These are phyloP conservation scores for Penicillium crustosum DNA, from an alignment of 2,329 filamentous ascomycete genomes.

Conservation along the genomic window DNA sequence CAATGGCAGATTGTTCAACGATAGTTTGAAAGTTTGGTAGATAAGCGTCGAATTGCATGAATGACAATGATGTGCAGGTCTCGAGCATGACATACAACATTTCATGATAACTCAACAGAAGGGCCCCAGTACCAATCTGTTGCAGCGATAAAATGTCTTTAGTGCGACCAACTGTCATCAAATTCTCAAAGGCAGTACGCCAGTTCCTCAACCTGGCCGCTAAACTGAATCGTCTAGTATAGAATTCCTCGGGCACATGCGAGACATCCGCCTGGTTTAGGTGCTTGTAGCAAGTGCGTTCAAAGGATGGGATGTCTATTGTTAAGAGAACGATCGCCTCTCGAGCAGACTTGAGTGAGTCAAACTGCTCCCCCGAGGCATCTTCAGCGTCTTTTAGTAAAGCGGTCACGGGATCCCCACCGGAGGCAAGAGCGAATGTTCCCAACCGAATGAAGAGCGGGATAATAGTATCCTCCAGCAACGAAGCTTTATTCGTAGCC, in stretches of 20 bases:
- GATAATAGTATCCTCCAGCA: slow-evolving; percentile 29
- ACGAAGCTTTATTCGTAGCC: slow-evolving; percentile 5
- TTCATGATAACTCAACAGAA: slow-evolving; percentile 28
- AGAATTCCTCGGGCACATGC: slow-evolving; percentile 18
- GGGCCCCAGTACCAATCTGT: slow-evolving; percentile 20
- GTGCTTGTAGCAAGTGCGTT: slow-evolving; percentile 22
- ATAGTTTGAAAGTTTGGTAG: slow-evolving; percentile 29
- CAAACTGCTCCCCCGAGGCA: slow-evolving; percentile 7
- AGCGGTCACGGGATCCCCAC: slow-evolving; percentile 12
- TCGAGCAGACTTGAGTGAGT: slow-evolving; percentile 27
- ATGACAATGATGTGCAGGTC: slow-evolving; percentile 22
- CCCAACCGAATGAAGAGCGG: slow-evolving; percentile 34
- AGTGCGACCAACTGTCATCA: slow-evolving; percentile 13
- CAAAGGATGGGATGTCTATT: slow-evolving; percentile 27
- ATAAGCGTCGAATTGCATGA: slow-evolving; percentile 25
- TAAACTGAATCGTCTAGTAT: slow-evolving; percentile 16
- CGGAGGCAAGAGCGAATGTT: slow-evolving; percentile 19
- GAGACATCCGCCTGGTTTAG: slow-evolving; percentile 7
- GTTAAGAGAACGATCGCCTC: slow-evolving; percentile 27
- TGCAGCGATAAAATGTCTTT: slow-evolving; percentile 11
- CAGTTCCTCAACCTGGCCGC: slow-evolving; percentile 22
- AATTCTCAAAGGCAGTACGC: slow-evolving; percentile 23
- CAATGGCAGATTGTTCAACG: slow-evolving; percentile 27
- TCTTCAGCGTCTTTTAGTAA: slow-evolving; percentile 17
- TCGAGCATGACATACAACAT: slow-evolving; percentile 25